Evolutionary conservation across 2,329 filamentous ascomycete genomes (phyloP), one percentile per base, ranked within the genome.

Genomic region (Monosporascus sp.): DNA sequence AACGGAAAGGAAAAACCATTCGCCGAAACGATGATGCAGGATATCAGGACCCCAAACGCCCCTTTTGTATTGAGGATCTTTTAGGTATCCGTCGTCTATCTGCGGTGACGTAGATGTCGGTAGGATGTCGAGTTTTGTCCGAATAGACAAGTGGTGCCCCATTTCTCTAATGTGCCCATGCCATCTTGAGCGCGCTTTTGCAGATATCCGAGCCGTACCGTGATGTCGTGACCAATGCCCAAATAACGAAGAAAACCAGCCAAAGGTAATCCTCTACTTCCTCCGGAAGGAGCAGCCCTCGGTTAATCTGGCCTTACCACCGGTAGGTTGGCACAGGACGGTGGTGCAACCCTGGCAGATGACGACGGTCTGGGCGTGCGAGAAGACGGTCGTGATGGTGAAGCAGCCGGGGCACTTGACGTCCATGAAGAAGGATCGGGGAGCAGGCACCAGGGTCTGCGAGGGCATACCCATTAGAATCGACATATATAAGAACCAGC

Each of bases 351-450:
- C 94, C 74, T 91, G 91, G 88, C 94, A 99, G 85, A 97, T 95
- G 78, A 99, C 94, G 77, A 99, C 94, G 76, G 94, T 99, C 86
- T 99, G 94, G 78, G 94, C 94, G 86, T 99, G 94, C 63, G 93
- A 97, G 90, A 97, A 99, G 80, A 99, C 94, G 78, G 94, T 99
- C 78, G 94, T 99, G 86, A 99, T 99, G 78, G 92, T 97, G 88
- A 97, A 99, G 90, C 94, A 99, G 73, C 94, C 94, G 76, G 94
- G 94, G 89, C 94, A 99, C 89, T 99, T 99, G 84, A 99, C 94
- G 77, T 99, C 94, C 94, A 99, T 99, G 90, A 99, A 99, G 89
- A 97, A 99, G 67, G 93, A 97, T 77, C 94, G 91, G 72, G 94
- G 94, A 65, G 85, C 88, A 71, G 94, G 94, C 75, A 99, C 94